A percentile compares a stretch with the other conserved stretches of the same genome.
These are phyloP conservation scores for Rhododendron williamsianum DNA, from an alignment of 148 eudicot species.

Conservation along the genomic window DNA sequence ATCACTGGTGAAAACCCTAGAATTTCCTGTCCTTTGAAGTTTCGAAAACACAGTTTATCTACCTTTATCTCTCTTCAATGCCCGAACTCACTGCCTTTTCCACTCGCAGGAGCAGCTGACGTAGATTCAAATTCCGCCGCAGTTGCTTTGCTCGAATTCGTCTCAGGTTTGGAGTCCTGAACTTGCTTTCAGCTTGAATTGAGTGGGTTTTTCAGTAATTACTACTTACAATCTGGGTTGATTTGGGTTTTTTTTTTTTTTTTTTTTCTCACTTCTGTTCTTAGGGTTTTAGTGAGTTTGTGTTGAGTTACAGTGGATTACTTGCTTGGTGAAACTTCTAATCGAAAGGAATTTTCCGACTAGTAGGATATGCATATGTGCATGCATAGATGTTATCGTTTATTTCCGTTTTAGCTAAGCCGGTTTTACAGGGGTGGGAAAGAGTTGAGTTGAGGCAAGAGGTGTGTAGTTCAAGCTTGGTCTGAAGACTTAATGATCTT, in stretches of 20 bases:
- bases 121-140: background rate
- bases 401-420: background rate
- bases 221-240: background rate
- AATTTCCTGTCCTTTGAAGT: background rate
- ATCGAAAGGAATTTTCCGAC: background rate
- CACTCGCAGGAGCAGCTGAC: background rate
- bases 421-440: background rate
- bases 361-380: background rate
- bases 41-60: background rate
- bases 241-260: background rate
- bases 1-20: slow-evolving; percentile 10
- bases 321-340: background rate
- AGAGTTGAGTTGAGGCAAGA: background rate
- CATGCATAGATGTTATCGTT: background rate
- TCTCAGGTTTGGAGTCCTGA: background rate
- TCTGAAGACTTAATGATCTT: background rate
- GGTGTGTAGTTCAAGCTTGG: background rate
- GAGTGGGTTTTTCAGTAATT: background rate
- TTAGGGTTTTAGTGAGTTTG: slow-evolving; percentile 13
- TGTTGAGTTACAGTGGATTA: background rate
- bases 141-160: slow-evolving; percentile 5
- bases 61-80: background rate
- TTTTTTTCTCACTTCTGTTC: background rate
- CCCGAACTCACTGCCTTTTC: background rate
- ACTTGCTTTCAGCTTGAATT: slow-evolving; percentile 10